Evolutionary conservation across 116 monocot species (phyloP), one percentile per base, ranked within the genome.

Genomic region (Iris pallida): DNA sequence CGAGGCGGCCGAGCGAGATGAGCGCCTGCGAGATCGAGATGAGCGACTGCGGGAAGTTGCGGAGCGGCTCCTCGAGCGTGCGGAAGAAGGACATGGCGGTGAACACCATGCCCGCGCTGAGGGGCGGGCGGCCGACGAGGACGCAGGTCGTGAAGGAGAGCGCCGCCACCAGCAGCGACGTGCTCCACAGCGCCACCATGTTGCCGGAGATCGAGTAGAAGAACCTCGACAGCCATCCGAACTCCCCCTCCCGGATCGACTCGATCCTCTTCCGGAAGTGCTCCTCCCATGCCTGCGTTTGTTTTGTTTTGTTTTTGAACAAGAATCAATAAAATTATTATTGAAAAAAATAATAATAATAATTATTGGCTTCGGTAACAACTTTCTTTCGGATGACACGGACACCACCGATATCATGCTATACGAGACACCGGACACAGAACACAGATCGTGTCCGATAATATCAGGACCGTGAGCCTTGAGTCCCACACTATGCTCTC

Each of bases 31-130:
- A 76, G 20, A 60, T 66, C 12, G 75, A 64, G 58, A 84, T 81
- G 3, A 88, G 76, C 12, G 88, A 84, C 69, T 88, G 85, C 10
- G 85, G 88, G 67, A 88, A 88, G 49, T 61, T 81, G 15, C 79
- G 73, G 76, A 88, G 19, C 4, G 85, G 88, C 60, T 81, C 85
- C 47, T 75, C 69, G 20, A 88, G 75, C 46, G 85, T 71, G 55
- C 60, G 74, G 77, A 87, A 83, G 59, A 87, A 80, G 8, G 87
- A 69, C 0, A 68, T 83, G 69, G 83, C 87, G 8, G 87, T 87
- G 72, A 87, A 87, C 8, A 87, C 83, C 10, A 63, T 42, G 7
- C 78, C 78, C 42, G 80, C 78, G 58, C 74, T 68, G 20, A 83
- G 75, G 20, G 8, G 48, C 47, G 64, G 63, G 0, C 88, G 76